These are phyloP conservation scores for Fragosphaeria purpurea DNA, from an alignment of 2,329 filamentous ascomycete genomes.

Conservation along the genomic window DNA sequence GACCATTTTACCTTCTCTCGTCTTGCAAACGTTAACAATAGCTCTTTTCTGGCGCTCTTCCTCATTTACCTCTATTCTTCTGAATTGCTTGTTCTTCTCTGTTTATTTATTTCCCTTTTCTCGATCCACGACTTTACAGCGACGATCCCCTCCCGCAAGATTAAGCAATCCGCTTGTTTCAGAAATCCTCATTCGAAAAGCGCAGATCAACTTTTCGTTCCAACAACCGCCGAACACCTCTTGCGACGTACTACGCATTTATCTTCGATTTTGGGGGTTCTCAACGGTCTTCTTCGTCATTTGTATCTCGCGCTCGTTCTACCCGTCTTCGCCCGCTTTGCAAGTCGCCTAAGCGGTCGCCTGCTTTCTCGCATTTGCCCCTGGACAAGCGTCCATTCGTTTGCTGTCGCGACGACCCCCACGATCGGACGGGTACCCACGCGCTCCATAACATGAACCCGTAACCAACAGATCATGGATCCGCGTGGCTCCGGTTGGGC, in stretches of 20 bases:
- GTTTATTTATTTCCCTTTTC: background rate
- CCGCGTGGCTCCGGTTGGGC: conserved; percentile 5
- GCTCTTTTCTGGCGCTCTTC: background rate
- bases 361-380: background rate
- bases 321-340: no score
- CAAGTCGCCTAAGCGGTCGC: no score
- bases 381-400: no score
- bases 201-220: no score
- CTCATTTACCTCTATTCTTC: background rate
- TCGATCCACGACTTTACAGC: background rate
- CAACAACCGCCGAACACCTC: no score
- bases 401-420: no score
- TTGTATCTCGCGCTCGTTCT: no score
- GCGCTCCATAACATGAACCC: conserved; percentile 1
- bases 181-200: background rate
- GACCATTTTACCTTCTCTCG: no score
- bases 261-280: no score
- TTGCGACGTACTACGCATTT: no score
- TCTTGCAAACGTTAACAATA: background rate
- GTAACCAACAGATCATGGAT: conserved; percentile 6
- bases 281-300: no score
- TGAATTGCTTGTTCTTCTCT: background rate
- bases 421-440: background rate
- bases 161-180: background rate
- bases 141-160: background rate